phyloP scores from a whole-genome alignment of 495 filamentous ascomycete genomes.

The Physcia stellaris region DNA sequence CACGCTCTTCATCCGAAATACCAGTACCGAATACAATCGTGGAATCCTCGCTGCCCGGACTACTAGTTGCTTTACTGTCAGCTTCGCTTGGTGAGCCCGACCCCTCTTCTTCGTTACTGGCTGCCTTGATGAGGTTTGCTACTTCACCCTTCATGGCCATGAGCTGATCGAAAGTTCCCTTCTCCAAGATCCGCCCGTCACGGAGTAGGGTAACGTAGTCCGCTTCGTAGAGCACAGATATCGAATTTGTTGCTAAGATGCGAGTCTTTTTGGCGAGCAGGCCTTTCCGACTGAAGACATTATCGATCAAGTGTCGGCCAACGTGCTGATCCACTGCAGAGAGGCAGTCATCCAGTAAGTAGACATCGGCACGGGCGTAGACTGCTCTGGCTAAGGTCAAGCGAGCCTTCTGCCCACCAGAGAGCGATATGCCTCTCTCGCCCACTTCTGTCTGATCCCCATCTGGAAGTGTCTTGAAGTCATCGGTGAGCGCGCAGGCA shows the following conservation, averaged over 20 bases:
- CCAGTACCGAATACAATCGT: conserved; percentile 33
- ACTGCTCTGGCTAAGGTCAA: conserved; percentile 92
- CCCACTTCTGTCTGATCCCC: conserved; percentile 95
- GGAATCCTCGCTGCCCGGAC: conserved; percentile 38
- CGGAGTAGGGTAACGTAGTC: conserved; percentile 75
- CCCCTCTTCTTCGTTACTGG: conserved; percentile 48
- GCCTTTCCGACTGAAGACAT: conserved; percentile 76
- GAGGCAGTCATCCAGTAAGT: conserved; percentile 84
- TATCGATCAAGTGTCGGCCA: conserved; percentile 84
- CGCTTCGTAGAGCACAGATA: conserved; percentile 76
- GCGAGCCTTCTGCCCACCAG: conserved; percentile 91
- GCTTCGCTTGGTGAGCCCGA: conserved; percentile 42
- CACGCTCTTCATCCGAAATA: conserved; percentile 38
- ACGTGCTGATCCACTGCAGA: conserved; percentile 98
- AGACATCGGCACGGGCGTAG: conserved; percentile 94
- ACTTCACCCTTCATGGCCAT: conserved; percentile 91
- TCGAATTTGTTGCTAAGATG: conserved; percentile 91
- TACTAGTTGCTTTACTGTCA: conserved; percentile 32
- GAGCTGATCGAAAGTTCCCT: conserved; percentile 77
- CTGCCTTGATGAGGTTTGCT: conserved; percentile 67
- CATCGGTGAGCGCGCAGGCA: conserved; percentile 83
- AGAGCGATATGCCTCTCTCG: conserved; percentile 92
- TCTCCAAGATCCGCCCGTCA: conserved; percentile 72
- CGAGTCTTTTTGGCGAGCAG: conserved; percentile 77
- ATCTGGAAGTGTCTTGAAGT: conserved; percentile 86